Evolutionary conservation across 768 basidiomycete species (phyloP).

Genomic region (Suillus occidentalis): DNA sequence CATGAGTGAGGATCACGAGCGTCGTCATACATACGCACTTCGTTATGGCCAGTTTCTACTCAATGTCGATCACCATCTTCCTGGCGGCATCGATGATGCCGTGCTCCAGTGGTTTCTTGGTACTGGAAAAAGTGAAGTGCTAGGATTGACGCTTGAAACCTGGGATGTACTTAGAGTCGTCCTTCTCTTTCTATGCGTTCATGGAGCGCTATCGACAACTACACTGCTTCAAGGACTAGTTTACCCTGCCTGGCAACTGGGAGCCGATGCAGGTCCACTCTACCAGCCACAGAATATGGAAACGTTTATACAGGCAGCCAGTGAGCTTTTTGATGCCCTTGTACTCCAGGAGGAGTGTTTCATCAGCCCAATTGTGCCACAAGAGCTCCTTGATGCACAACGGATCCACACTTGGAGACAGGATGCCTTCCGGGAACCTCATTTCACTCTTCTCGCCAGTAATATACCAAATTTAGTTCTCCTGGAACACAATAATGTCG

Average conservation of each 20-base stretch:
- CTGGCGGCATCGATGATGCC: constrained; percentile 67
- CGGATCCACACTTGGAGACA: constrained; percentile 68
- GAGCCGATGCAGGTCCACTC: constrained; percentile 39
- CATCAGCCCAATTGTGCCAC: constrained; percentile 36
- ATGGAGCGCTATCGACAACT: constrained; percentile 69
- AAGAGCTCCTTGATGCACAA: constrained; percentile 64
- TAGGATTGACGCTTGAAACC: constrained; percentile 54
- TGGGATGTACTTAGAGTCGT: constrained; percentile 70
- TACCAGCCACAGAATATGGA: constrained; percentile 43
- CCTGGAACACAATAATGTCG: constrained; percentile 59
- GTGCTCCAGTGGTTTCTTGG: constrained; percentile 74
- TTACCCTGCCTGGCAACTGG: constrained; percentile 75
- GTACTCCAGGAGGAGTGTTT: constrained; percentile 55
- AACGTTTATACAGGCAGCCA: constrained; percentile 61
- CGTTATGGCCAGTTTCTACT: constrained; percentile 71
- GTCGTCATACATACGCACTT: constrained; percentile 53
- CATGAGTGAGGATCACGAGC: constrained; percentile 48
- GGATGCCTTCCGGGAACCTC: constrained; percentile 63
- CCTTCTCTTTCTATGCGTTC: constrained; percentile 61
- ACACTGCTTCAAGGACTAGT: constrained; percentile 72
- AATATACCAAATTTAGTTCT: constrained; percentile 70
- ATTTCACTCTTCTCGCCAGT: constrained; percentile 62
- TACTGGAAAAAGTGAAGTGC: constrained; percentile 62
- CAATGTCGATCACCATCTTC: constrained; percentile 76
- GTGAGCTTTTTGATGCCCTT: constrained; percentile 58